Evolutionary conservation across 2,329 filamentous ascomycete species (phyloP).

Genomic region (Aspergillus brunneoviolaceus): DNA sequence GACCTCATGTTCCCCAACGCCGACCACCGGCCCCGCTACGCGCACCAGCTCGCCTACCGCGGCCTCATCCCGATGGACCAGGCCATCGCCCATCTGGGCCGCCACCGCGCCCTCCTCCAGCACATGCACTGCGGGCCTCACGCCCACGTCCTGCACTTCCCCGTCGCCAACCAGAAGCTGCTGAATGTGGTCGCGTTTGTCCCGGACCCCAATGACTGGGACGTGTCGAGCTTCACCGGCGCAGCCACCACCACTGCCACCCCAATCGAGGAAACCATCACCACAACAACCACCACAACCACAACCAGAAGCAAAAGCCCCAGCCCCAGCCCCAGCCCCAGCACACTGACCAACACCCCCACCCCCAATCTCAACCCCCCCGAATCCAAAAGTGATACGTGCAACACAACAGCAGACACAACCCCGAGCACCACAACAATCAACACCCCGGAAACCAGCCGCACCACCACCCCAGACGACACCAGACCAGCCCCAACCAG

Average conservation of each 20-base stretch:
- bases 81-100: constrained; percentile 51
- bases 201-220: constrained; percentile 21
- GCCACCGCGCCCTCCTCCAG: constrained; percentile 49
- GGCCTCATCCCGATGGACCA: constrained; percentile 60
- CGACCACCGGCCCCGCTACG: constrained; percentile 50
- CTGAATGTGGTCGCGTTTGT: constrained; percentile 30
- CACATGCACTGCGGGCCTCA: constrained; percentile 59
- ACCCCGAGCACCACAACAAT: background rate
- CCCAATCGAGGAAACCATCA: too few species aligned
- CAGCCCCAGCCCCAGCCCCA: too few species aligned
- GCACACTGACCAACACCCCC: too few species aligned
- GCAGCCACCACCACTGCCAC: constrained; percentile 8
- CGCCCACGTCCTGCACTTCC: constrained; percentile 61
- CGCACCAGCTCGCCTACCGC: constrained; percentile 62
- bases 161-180: constrained; percentile 20
- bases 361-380: too few species aligned
- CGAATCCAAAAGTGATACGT: too few species aligned
- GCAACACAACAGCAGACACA: too few species aligned
- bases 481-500: background rate
- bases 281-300: too few species aligned
- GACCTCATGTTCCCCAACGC: constrained; percentile 52
- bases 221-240: constrained; percentile 14
- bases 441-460: background rate
- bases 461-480: background rate
- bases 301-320: too few species aligned